Conservation (phyloP, 1,284 basidiomycete genomes). For the Ustilago crameri region DNA sequence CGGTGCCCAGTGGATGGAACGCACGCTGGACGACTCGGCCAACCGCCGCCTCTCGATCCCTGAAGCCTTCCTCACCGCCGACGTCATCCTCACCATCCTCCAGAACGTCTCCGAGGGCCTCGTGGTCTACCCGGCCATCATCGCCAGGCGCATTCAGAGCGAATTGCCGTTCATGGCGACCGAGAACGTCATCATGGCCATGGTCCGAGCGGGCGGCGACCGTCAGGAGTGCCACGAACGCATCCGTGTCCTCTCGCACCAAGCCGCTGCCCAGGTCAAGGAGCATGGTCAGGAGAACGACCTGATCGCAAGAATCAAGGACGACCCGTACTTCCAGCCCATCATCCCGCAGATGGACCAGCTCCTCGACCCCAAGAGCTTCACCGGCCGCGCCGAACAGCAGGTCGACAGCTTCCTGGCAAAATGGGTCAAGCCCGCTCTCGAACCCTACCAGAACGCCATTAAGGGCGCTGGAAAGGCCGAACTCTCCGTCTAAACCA, state of each 20-base stretch:
- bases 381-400: slow-evolving; percentile 60
- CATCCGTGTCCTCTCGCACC: slow-evolving; percentile 93
- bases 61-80: slow-evolving; percentile 95
- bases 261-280: slow-evolving; percentile 94
- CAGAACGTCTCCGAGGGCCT: slow-evolving; percentile 97
- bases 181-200: slow-evolving; percentile 99
- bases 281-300: slow-evolving; percentile 95
- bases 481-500: slow-evolving; percentile 69
- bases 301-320: slow-evolving; percentile 85
- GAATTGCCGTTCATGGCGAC: slow-evolving; percentile 97
- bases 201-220: slow-evolving; percentile 93
- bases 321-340: slow-evolving; percentile 76
- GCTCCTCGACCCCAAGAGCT: slow-evolving; percentile 58
- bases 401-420: slow-evolving; percentile 75
- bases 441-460: slow-evolving; percentile 76
- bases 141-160: slow-evolving; percentile 87
- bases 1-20: slow-evolving; percentile 67
- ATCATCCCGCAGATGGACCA: slow-evolving; percentile 71
- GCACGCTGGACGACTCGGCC: slow-evolving; percentile 74
- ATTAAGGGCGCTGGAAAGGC: slow-evolving; percentile 75
- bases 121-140: slow-evolving; percentile 96
- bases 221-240: slow-evolving; percentile 96
- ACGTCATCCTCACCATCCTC: slow-evolving; percentile 92
- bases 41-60: slow-evolving; percentile 96
- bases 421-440: slow-evolving; percentile 89